phyloP scores from a whole-genome alignment of 2,329 filamentous ascomycete species.

The Trichoderma oligosporum region DNA sequence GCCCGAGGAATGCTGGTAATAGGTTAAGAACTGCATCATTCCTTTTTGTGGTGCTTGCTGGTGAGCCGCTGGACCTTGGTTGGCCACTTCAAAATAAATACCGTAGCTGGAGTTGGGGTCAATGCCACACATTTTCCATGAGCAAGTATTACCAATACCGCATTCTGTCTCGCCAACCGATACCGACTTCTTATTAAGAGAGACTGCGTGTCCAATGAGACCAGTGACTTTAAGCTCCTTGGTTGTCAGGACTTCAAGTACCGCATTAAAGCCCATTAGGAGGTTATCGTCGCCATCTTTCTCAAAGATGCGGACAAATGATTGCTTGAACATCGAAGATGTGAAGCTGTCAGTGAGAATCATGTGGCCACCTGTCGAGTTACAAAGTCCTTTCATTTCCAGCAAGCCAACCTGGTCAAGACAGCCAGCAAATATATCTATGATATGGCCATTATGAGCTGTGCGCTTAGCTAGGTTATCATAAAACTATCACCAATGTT shows the following conservation, averaged over 20 bases:
- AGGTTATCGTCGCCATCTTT: constrained; percentile 94
- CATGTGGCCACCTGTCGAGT: constrained; percentile 96
- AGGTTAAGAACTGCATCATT: constrained; percentile 97
- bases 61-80: constrained; percentile 82
- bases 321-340: constrained; percentile 98
- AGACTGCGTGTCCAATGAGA: constrained; percentile 92
- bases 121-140: constrained; percentile 99
- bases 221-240: constrained; percentile 98
- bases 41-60: constrained; percentile 86
- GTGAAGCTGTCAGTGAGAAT: constrained; percentile 98
- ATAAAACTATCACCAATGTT: constrained; percentile 65
- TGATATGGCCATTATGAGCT: constrained; percentile 93
- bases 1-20: constrained; percentile 95
- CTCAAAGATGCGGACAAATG: constrained; percentile 94
- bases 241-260: constrained; percentile 90
- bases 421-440: constrained; percentile 97
- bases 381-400: constrained; percentile 96
- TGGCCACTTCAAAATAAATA: constrained; percentile 96
- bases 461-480: constrained; percentile 90
- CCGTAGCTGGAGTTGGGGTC: constrained; percentile 92
- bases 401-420: constrained; percentile 94
- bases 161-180: constrained; percentile 97
- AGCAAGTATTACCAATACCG: constrained; percentile 96
- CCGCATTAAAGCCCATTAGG: constrained; percentile 96
- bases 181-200: constrained; percentile 95